Base-by-base conservation (phyloP, 257 asterid species). In the Craterostigma plantagineum region DNA sequence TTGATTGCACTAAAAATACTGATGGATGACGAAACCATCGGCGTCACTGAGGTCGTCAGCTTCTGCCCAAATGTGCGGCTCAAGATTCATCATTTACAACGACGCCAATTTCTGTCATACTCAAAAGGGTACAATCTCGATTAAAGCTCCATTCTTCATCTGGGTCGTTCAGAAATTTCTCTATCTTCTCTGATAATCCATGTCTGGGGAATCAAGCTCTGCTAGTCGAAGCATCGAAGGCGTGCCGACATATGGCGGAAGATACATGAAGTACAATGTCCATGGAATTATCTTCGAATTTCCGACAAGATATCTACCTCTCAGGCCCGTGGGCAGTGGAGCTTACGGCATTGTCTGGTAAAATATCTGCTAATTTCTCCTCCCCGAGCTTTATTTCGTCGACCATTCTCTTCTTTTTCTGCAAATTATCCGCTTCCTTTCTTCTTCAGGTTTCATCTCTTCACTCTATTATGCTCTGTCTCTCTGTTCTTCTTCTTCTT, bases 261-360 rank as follows among this genome's bases (percentile, higher is more conserved):
- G 58, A 10, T 66, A 66, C 49, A 45, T 54, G 14, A 69, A 54
- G 51, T 62, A 66, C 58, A 66, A 66, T 66, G 57, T 66, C 38
- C 46, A 66, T 41, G 73, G 73, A 11, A 66, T 61, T 48, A 66
- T 66, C 17, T 66, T 66, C 36, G 73, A 66, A 59, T 65, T 66
- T 51, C 50, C 66, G 18, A 50, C 56, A 8, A 66, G 62, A 54
- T 66, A 66, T 50, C 36, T 66, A 12, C 73, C 69, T 11, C 50
- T 54, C 34, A 55, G 61, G 60, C 73, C 73, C 8, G 67, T 66
- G 11, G 73, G 73, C 23, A 65, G 73, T 43, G 73, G 73, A 17
- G 73, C 73, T 37, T 57, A 54, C 53, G 73, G 73, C 45, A 58
- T 66, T 16, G 73, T 66, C 42, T 66, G 73, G 73, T 66, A 46